Evolutionary conservation across 371 early-diverging fungal species (phyloP).

Genomic region (Batkoa obscura): DNA sequence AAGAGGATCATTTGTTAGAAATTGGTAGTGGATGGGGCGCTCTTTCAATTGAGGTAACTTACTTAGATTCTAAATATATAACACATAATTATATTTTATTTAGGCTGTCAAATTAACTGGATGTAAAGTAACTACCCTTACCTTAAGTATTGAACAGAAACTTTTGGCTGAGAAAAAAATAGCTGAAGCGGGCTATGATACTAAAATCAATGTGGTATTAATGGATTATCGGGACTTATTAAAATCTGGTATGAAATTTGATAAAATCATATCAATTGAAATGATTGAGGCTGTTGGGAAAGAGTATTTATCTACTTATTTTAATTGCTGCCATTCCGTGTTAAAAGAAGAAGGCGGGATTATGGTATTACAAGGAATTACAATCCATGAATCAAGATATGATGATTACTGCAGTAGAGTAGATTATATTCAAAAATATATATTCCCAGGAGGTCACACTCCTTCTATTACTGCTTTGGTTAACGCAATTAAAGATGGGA

Average conservation of each 20-base stretch:
- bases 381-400: slow-evolving; percentile 42
- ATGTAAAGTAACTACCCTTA: slow-evolving; percentile 36
- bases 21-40: slow-evolving; percentile 56
- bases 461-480: slow-evolving; percentile 34
- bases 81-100: not conserved
- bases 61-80: not conserved
- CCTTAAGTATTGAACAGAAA: slow-evolving; percentile 40
- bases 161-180: slow-evolving; percentile 33
- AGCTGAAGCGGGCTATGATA: slow-evolving; percentile 20
- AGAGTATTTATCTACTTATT: slow-evolving; percentile 34
- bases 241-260: slow-evolving; percentile 21
- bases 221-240: slow-evolving; percentile 37
- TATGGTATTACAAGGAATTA: slow-evolving; percentile 28
- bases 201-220: slow-evolving; percentile 27
- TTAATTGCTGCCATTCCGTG: slow-evolving; percentile 25
- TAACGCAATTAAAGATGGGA: slow-evolving; percentile 23
- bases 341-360: slow-evolving; percentile 26
- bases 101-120: slow-evolving; percentile 18
- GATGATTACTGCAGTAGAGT: slow-evolving; percentile 22
- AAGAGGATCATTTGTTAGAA: slow-evolving; percentile 36
- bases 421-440: slow-evolving; percentile 52
- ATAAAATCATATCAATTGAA: slow-evolving; percentile 43
- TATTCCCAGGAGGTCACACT: slow-evolving; percentile 47
- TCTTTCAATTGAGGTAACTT: slow-evolving; percentile 29
- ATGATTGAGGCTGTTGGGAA: slow-evolving; percentile 58